Percentiles rank a stretch among this genome's conserved stretches.
Conservation (phyloP, 1,284 basidiomycete species). For the Neolentinus lepideus region DNA sequence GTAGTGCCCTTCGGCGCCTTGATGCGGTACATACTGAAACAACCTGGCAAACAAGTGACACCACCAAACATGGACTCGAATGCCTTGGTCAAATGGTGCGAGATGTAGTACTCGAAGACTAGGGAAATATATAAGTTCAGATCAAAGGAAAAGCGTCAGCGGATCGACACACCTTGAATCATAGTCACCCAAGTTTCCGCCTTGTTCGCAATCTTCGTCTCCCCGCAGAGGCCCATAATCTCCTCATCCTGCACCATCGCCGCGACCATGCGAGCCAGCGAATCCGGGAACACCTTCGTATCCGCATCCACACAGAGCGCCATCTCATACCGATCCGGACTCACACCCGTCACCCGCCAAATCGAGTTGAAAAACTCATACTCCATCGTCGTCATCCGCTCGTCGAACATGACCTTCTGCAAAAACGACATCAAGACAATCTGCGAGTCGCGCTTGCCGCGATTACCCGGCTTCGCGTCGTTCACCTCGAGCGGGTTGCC, state of each 20-base stretch:
- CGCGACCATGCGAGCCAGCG: constrained; percentile 85
- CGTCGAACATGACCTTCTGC: constrained; percentile 99
- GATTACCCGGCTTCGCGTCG: constrained; percentile 94
- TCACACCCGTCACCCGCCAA: constrained; percentile 91
- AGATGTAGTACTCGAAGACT: constrained; percentile 99
- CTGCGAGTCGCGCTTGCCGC: constrained; percentile 98
- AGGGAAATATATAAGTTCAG: constrained; percentile 10
- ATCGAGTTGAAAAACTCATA: constrained; percentile 99
- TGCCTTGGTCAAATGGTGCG: constrained; percentile 97
- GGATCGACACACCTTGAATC: constrained; percentile 79
- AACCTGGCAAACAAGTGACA: constrained; percentile 98
- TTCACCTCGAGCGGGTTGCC: constrained; percentile 87
- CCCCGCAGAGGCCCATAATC: constrained; percentile 98
- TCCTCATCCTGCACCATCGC: constrained; percentile 95
- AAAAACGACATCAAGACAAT: constrained; percentile 97
- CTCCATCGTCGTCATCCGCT: constrained; percentile 98
- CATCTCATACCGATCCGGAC: constrained; percentile 94
- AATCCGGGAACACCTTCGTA: constrained; percentile 96
- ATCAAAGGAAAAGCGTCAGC: constrained; percentile 3
- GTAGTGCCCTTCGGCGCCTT: constrained; percentile 91
- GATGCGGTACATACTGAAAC: constrained; percentile 99
- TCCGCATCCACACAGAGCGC: constrained; percentile 98
- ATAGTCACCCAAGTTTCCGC: constrained; percentile 96
- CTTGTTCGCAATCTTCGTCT: constrained; percentile 99
- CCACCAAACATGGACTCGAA: constrained; percentile 99